Evolutionary conservation across 2,329 filamentous ascomycete species (phyloP).

Genomic region (Gnomoniopsis smithogilvyi): DNA sequence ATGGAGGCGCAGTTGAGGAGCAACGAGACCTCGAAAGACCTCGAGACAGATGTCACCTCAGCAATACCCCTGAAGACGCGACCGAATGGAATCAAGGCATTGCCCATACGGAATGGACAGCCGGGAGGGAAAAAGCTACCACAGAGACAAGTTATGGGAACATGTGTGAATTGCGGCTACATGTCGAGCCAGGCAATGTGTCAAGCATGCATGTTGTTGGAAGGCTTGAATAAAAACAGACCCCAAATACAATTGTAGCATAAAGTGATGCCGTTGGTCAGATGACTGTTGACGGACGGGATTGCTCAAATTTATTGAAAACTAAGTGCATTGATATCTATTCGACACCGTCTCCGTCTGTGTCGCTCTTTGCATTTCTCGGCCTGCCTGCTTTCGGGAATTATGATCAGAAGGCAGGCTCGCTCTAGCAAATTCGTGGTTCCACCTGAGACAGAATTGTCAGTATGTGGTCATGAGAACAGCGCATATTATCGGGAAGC

Average conservation of each 20-base stretch:
- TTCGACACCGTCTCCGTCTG: neutral
- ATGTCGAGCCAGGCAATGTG: slow-evolving; percentile 92
- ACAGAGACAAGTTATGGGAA: slow-evolving; percentile 69
- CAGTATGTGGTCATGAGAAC: neutral
- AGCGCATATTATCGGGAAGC: slow-evolving; percentile 5
- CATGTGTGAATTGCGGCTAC: slow-evolving; percentile 86
- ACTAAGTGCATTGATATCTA: neutral
- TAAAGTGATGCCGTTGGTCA: neutral
- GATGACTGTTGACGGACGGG: neutral
- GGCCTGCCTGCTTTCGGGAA: slow-evolving; percentile 1
- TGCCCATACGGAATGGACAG: slow-evolving; percentile 22
- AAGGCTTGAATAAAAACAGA: slow-evolving; percentile 82
- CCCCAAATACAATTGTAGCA: slow-evolving; percentile 53
- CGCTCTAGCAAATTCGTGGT: slow-evolving; percentile 50
- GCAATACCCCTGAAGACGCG: slow-evolving; percentile 33
- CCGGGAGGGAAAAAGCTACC: slow-evolving; percentile 24
- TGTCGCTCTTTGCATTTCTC: slow-evolving; percentile 10
- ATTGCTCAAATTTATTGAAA: neutral
- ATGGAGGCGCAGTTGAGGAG: slow-evolving; percentile 72
- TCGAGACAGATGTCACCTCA: slow-evolving; percentile 65
- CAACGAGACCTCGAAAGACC: slow-evolving; percentile 56
- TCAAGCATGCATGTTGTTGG: slow-evolving; percentile 87
- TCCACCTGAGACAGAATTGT: slow-evolving; percentile 42
- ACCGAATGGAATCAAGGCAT: slow-evolving; percentile 21
- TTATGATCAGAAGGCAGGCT: no score